phyloP scores from a whole-genome alignment of 2,329 filamentous ascomycete genomes.

The Aspergillus aculeatus region DNA sequence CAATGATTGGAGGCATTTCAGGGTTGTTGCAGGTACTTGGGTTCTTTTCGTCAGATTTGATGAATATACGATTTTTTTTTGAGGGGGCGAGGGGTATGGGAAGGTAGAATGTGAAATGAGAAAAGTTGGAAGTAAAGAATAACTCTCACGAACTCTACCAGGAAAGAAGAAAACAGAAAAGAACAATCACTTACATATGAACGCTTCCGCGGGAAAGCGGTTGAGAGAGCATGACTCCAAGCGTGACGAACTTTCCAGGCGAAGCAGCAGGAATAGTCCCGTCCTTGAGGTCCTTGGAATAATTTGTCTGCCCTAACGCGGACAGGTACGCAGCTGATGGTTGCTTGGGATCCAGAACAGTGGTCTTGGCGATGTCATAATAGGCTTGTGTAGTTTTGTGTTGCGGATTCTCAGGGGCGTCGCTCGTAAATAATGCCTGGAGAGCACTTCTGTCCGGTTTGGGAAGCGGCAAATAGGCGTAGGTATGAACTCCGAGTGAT shows the following conservation, averaged over 20 bases:
- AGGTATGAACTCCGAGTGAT: constrained; percentile 7
- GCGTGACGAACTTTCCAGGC: constrained; percentile 10
- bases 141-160: not conserved
- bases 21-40: constrained; percentile 3
- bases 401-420: not conserved
- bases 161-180: not conserved
- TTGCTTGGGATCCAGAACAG: constrained; percentile 8
- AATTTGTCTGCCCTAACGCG: constrained; percentile 11
- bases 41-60: constrained; percentile 4
- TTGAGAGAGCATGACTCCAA: constrained; percentile 12
- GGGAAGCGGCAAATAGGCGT: constrained; percentile 8
- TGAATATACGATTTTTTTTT: constrained; percentile 3
- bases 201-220: constrained; percentile 11
- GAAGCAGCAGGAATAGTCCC: constrained; percentile 8
- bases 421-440: not conserved
- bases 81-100: not conserved
- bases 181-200: constrained; percentile 7
- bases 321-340: constrained; percentile 11
- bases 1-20: constrained; percentile 6
- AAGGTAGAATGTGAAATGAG: not conserved
- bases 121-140: constrained; percentile 3
- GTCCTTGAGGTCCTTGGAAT: constrained; percentile 11
- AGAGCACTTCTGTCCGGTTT: constrained; percentile 1
- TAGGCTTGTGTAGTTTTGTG: constrained; percentile 3
- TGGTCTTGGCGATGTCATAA: constrained; percentile 4